Percentiles rank a stretch among this genome's conserved stretches.
phyloP scores from a whole-genome alignment of 148 eudicot genomes.

The Rhododendron vialii region DNA sequence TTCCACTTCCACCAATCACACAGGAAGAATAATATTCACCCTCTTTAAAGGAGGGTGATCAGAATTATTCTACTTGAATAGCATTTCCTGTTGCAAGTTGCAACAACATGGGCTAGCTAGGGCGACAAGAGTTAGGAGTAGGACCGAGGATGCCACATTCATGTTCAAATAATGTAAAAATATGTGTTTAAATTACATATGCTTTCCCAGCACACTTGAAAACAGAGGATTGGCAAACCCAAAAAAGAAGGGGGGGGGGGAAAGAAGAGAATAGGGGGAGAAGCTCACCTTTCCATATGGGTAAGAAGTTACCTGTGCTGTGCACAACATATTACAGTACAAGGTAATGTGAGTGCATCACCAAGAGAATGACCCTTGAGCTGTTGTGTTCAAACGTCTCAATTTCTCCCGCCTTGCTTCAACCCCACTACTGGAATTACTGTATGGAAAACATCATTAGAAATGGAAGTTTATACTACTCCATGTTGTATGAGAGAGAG shows the following conservation, averaged over 20 bases:
- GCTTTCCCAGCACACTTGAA: not conserved
- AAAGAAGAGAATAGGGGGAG: not conserved
- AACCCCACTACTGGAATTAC: not conserved
- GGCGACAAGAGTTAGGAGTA: too few species aligned
- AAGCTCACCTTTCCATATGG: not conserved
- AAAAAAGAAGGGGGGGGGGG: not conserved
- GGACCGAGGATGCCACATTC: too few species aligned
- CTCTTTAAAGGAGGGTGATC: too few species aligned
- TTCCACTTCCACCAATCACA: too few species aligned
- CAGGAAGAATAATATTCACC: too few species aligned
- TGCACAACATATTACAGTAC: not conserved
- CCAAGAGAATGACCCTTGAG: constrained; percentile 7
- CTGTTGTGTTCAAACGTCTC: constrained; percentile 12
- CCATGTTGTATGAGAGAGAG: not conserved
- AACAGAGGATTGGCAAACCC: not conserved
- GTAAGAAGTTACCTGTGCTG: constrained; percentile 6
- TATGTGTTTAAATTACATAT: too few species aligned
- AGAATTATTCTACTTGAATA: too few species aligned
- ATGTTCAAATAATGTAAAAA: too few species aligned
- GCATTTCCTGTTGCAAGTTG: too few species aligned
- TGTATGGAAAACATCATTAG: not conserved
- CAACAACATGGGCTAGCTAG: too few species aligned
- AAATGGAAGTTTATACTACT: not conserved
- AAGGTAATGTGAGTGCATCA: constrained; percentile 9
- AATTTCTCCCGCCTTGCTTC: constrained; percentile 5